Evolutionary conservation across 208 protist genomes (phyloP), one percentile per base, ranked within the genome.

Genomic region (Trypanosoma conorhini): DNA sequence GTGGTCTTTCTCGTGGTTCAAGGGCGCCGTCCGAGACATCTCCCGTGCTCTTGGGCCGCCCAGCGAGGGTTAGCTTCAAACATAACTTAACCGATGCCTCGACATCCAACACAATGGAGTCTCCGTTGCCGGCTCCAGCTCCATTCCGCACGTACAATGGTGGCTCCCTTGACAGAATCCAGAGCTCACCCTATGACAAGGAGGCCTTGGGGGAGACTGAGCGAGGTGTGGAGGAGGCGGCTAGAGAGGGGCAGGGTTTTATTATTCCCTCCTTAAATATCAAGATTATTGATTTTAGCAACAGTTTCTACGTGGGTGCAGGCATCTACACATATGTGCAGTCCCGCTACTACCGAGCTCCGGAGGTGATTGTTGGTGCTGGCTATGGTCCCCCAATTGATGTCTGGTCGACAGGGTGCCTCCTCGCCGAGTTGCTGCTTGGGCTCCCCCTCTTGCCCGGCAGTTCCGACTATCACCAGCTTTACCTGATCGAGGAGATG

Each of bases 241-340:
- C 26, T 28, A 15, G 1, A 33, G 13, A 30, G 7, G 17, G 26
- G 24, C n/a, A 24, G 13, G 21, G 13, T 48, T 19, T 65, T 21
- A 66, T 59, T 61, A 48, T 79, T 21, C 71, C 84, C 55, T 61
- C 62, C 0, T 71, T 91, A 51, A 74, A 85, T n/a, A 73, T 99
- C 65, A 98, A 97, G 70, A 82, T 99, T 26, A 99, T 99, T 72
- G 98, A 99, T 82, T 99, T 99, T 80, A 98, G 98, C 56, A 98
- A 88, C 62, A 95, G 88, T 60, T 98, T 94, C 80, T 99, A 98
- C 76, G 89, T 92, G 35, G 79, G 90, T 58, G 87, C 96, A 7
- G 76, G 83, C 3, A 89, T 91, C 31, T 85, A 92, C 38, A 84
- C 82, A 24, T 95, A 95, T 76, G 89, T 95, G 42, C 94, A 96